phyloP scores from a whole-genome alignment of 192 early-diverging fungal genomes.

The Umbelopsis sp. region DNA sequence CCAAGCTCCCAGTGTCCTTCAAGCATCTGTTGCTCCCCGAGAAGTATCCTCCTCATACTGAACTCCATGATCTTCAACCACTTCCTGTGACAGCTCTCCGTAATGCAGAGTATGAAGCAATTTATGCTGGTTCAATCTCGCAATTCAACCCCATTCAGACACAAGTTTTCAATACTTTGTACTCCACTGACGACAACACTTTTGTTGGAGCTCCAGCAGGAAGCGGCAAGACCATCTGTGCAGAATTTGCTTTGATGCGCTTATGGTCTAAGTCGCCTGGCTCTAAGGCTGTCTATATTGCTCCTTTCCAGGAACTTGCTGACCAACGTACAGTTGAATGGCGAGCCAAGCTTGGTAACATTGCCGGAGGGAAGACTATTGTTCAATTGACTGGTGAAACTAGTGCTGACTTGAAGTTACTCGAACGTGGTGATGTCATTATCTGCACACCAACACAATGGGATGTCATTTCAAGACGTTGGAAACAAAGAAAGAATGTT shows the following conservation, averaged over 20 bases:
- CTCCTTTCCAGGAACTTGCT: constrained; percentile 97
- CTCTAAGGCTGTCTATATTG: constrained; percentile 91
- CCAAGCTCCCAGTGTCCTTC: constrained; percentile 85
- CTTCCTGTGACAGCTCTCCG: constrained; percentile 85
- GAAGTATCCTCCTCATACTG: constrained; percentile 84
- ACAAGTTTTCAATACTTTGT: constrained; percentile 98
- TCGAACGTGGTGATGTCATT: constrained; percentile 92
- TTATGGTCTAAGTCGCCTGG: constrained; percentile 58
- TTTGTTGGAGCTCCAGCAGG: constrained; percentile 97
- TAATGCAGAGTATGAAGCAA: constrained; percentile 81
- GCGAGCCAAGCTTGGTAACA: constrained; percentile 72
- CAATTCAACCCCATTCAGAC: constrained; percentile 99
- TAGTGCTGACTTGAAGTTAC: constrained; percentile 86
- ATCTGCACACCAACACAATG: constrained; percentile 99
- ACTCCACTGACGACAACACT: constrained; percentile 81
- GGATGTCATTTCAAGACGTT: constrained; percentile 95
- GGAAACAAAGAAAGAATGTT: constrained; percentile 91
- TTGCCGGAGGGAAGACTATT: constrained; percentile 83
- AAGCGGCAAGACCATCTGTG: constrained; percentile 96
- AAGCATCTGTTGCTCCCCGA: constrained; percentile 90
- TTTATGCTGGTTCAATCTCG: constrained; percentile 83
- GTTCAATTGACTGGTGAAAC: constrained; percentile 97
- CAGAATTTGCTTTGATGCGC: constrained; percentile 94
- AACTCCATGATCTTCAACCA: constrained; percentile 91
- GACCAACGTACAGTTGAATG: constrained; percentile 93